Evolutionary conservation across 306 rosid genomes (phyloP).

Genomic region (Vigna unguiculata): DNA sequence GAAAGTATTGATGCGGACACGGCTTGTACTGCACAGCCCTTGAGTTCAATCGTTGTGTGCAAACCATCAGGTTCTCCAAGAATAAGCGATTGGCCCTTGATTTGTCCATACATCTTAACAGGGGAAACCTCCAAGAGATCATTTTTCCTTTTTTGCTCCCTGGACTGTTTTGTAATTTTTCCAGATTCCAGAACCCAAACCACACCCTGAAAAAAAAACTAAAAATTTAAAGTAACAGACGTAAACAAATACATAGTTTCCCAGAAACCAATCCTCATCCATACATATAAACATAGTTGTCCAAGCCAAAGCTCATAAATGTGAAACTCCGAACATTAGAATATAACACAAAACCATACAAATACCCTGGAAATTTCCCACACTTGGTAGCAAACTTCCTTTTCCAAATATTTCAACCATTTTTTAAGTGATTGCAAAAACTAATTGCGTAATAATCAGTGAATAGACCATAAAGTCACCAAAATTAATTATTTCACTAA

Average conservation of each 20-base stretch:
- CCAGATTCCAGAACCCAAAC: slow-evolving; percentile 85
- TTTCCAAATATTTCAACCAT: slow-evolving; percentile 4
- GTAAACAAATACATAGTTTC: background rate
- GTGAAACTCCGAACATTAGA: background rate
- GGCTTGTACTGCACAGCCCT: slow-evolving; percentile 75
- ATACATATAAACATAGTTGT: background rate
- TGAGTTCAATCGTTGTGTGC: slow-evolving; percentile 55
- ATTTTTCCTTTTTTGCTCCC: slow-evolving; percentile 62
- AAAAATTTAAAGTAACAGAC: background rate
- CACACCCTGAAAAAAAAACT: slow-evolving; percentile 69
- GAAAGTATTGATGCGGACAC: slow-evolving; percentile 77
- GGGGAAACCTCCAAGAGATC: slow-evolving; percentile 79
- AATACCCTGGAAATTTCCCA: background rate
- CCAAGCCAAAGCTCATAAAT: background rate
- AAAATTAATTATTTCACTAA: background rate
- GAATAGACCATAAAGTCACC: background rate
- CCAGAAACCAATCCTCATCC: background rate
- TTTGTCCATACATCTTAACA: slow-evolving; percentile 66
- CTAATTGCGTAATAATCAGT: background rate
- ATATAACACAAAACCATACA: slow-evolving; percentile 10
- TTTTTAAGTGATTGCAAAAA: background rate
- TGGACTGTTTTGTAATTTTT: slow-evolving; percentile 51
- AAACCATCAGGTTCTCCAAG: slow-evolving; percentile 63
- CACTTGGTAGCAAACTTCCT: background rate
- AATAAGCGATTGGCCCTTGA: slow-evolving; percentile 61